A percentile compares a stretch with the other conserved stretches of the same genome.
Evolutionary conservation across 352 stramenopile genomes (phyloP).

Genomic region (Globisporangium emineosum): DNA sequence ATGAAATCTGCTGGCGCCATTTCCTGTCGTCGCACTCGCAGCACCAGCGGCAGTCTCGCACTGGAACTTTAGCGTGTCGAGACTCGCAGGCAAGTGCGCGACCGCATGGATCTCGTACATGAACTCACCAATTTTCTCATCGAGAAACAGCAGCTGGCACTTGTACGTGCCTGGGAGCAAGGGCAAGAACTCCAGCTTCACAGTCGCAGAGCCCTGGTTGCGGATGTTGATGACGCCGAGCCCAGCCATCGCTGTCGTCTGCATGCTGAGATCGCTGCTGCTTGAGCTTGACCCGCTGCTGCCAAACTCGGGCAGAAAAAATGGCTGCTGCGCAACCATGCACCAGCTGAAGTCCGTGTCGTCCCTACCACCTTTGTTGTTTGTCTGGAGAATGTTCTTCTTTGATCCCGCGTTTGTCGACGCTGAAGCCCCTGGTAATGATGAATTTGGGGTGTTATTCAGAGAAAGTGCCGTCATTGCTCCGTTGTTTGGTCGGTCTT

Average conservation of each 20-base stretch:
- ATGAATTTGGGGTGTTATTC: background rate
- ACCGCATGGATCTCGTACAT: constrained; percentile 88
- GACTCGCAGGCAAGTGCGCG: constrained; percentile 67
- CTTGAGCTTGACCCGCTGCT: constrained; percentile 14
- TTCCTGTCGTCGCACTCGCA: constrained; percentile 4
- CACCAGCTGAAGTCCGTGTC: constrained; percentile 62
- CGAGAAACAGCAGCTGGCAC: constrained; percentile 89
- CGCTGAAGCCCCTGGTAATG: background rate
- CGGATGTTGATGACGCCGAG: constrained; percentile 39
- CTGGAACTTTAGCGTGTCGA: constrained; percentile 81
- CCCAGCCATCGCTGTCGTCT: constrained; percentile 11
- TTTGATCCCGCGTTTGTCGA: background rate
- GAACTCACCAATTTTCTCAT: constrained; percentile 93
- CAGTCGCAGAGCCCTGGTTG: constrained; percentile 45
- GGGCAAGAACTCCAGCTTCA: constrained; percentile 89
- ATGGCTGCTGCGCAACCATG: constrained; percentile 60
- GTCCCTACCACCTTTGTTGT: constrained; percentile 25
- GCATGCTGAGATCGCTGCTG: constrained; percentile 11
- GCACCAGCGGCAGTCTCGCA: constrained; percentile 42
- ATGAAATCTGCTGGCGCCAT: constrained; percentile 26
- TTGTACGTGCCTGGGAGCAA: constrained; percentile 87
- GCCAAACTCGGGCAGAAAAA: constrained; percentile 69
- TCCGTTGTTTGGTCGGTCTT: background rate
- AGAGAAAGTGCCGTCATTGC: background rate
- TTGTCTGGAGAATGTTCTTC: constrained; percentile 3